Evolutionary conservation across 2,329 filamentous ascomycete genomes (phyloP).

Genomic region (Pezicula radicicola): DNA sequence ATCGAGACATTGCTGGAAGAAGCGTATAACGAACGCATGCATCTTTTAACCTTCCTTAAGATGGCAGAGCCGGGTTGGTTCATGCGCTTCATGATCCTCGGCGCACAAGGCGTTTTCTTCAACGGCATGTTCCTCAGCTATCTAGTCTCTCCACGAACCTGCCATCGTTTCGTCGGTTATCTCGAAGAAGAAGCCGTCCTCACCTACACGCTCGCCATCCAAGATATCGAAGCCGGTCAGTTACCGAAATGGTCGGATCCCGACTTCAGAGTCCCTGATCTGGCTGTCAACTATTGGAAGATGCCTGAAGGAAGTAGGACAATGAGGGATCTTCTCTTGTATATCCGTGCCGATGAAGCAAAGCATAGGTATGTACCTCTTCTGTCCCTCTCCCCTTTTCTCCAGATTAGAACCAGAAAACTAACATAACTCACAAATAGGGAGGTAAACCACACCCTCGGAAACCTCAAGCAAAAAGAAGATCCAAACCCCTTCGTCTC

Average conservation of each 20-base stretch:
- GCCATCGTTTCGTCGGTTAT: constrained; percentile 94
- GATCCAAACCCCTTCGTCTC: constrained; percentile 94
- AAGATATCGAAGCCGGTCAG: constrained; percentile 81
- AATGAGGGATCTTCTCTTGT: constrained; percentile 84
- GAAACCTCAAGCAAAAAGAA: constrained; percentile 78
- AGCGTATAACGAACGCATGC: constrained; percentile 92
- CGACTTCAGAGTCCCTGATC: constrained; percentile 76
- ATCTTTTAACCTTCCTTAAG: constrained; percentile 88
- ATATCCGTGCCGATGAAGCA: constrained; percentile 87
- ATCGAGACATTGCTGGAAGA: constrained; percentile 91
- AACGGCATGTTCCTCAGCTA: constrained; percentile 90
- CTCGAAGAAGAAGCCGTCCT: constrained; percentile 96
- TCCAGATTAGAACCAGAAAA: background rate
- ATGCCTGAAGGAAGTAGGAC: constrained; percentile 82
- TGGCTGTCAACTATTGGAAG: constrained; percentile 89
- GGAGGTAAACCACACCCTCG: constrained; percentile 93
- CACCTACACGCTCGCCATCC: constrained; percentile 87
- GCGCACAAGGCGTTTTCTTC: constrained; percentile 94
- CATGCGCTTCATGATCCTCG: constrained; percentile 89
- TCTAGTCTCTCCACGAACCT: constrained; percentile 80
- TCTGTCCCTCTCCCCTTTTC: too few relatives aligned
- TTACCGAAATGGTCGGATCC: constrained; percentile 74
- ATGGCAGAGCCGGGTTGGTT: constrained; percentile 77
- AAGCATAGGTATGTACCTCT: constrained; percentile 50
- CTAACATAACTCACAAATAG: constrained; percentile 35